Base-by-base conservation (phyloP, 2,329 filamentous ascomycete species). In the Stemphylium vesicarium region DNA sequence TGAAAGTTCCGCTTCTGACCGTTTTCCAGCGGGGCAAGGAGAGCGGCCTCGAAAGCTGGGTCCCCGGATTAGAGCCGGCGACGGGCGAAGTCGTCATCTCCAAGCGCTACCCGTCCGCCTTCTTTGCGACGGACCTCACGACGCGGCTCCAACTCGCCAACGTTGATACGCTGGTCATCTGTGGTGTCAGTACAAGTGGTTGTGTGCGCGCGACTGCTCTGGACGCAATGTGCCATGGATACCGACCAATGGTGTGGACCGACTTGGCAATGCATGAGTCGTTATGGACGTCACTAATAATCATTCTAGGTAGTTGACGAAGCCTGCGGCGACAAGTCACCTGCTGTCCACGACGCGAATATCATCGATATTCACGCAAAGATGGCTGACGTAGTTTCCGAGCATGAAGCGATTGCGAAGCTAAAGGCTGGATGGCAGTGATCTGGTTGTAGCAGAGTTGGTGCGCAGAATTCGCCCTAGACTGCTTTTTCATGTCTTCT, bases 141-240 rank as follows among this genome's bases (percentile, higher is more conserved):
- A 75, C 75, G 1, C 70, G 78, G 35, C 69, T 81, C 31, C 71
- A 72, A 16, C 55, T 77, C 4, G 64, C 73, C 43, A 70, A 70
- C 24, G 66, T 78, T n/a, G 78, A 81, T 55, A 80, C 78, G 6
- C 62, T 80, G 18, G 77, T 81, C 6, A 67, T 82, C 13, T 80
- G 79, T 56, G 79, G 80, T 15, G 79, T 81, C 37, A 80, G 78
- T 65, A 81, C 79, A 12, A 77, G 74, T 53, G 79, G 79, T 1
- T 81, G 79, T 59, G 78, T 81, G 46, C 70, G 80, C 43, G 79
- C 79, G 1, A 77, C 71, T 12, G 76, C 78, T 2, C 59, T 81
- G 45, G 79, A 81, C 54, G 73, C 78, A 3, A 78, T 81, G 74
- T 77, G 78, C 51, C 52, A 74, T 50, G 79, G 78, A 1, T 80